Base-by-base conservation (phyloP, 2,329 filamentous ascomycete species). In the Aspergillus cejpii region DNA sequence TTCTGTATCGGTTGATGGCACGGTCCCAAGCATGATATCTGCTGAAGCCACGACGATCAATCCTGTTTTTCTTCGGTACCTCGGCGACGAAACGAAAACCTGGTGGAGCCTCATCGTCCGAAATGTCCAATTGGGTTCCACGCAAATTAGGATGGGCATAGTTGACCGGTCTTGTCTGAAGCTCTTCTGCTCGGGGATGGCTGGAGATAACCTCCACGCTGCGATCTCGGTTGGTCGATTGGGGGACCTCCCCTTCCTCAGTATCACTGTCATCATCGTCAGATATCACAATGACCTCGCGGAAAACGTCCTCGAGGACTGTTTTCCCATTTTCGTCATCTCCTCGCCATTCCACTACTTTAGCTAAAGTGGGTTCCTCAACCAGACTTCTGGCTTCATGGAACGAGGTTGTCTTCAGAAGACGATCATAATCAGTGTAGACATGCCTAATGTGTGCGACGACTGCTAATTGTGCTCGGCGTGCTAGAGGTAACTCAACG, bases 251-350 rank as follows among this genome's bases (percentile, higher is more conserved):
- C 39, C 65, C 68, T 40, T 70, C 62, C 43, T 70, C 69, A 20
- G 61, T 61, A 34, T 71, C 68, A 41, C 67, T 68, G 34, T 78
- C 75, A 42, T 81, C 77, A 53, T 80, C 78, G 56, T 81, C 78
- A 42, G 79, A 78, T 44, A 83, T 76, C 42, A 82, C 74, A 53
- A 83, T 81, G 46, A 81, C 76, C 61, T 83, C 80, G 39, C 77
- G 75, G 42, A 83, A 78, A 23, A 80, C 76, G 53, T 82, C 78
- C 57, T 82, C 78, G 17, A 81, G 66, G 41, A 77, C 76, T 34
- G 69, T 67, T 40, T 68, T 68, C 58, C 59, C 74, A 65, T 61
- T 72, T 49, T 77, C 74, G 55, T 76, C 72, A 59, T 82, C 77
- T 37, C 79, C 80, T 47, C 79, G 72, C 80, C 80, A 84, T 59